These are phyloP conservation scores for Tulasnella sp. DNA, from an alignment of 768 basidiomycete species.

Conservation along the genomic window DNA sequence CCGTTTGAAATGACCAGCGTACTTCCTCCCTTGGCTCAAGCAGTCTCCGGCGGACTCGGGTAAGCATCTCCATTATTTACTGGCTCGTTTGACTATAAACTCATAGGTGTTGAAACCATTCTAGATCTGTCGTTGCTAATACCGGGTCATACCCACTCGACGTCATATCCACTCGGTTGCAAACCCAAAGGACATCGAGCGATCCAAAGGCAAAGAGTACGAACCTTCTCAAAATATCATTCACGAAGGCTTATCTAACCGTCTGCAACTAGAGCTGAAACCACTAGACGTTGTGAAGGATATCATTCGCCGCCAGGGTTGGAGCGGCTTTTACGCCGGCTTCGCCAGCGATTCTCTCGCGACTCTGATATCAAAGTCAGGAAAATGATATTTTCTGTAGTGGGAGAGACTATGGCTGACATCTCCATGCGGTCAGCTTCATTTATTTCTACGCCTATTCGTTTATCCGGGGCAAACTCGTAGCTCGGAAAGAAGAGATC, in stretches of 20 bases:
- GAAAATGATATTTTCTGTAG: not conserved
- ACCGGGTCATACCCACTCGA: conserved; percentile 56
- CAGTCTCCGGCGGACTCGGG: conserved; percentile 55
- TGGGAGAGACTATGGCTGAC: not conserved
- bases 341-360: conserved; percentile 52
- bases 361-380: conserved; percentile 54
- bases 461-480: conserved; percentile 46
- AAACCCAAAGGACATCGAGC: conserved; percentile 41
- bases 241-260: not conserved
- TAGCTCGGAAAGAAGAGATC: conserved; percentile 38
- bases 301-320: conserved; percentile 44
- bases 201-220: conserved; percentile 33
- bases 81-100: not conserved
- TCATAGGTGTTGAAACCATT: not conserved
- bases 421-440: conserved; percentile 43
- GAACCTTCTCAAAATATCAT: not conserved
- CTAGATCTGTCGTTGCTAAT: conserved; percentile 48
- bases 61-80: conserved; percentile 29
- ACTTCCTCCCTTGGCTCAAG: conserved; percentile 58
- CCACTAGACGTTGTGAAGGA: conserved; percentile 39
- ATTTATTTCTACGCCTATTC: conserved; percentile 60
- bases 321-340: conserved; percentile 51
- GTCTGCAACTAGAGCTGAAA: not conserved
- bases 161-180: conserved; percentile 53
- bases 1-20: conserved; percentile 50